A percentile compares a stretch with the other conserved stretches of the same genome.
Evolutionary conservation across 169 alveolate species (phyloP).

Genomic region (Miamiensis avidus): DNA sequence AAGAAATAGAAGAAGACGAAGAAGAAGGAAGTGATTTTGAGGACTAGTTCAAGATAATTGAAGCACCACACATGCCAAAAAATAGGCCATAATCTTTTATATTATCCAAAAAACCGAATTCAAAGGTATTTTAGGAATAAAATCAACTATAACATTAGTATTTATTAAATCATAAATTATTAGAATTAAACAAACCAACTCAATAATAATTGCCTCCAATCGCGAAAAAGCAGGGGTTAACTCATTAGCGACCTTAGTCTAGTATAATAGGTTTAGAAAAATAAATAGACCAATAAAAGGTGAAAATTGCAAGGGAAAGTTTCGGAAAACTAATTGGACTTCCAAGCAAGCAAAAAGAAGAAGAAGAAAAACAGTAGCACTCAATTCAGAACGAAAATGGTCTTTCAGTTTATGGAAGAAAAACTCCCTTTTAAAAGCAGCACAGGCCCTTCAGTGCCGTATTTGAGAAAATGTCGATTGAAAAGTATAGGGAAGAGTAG

Average conservation of each 20-base stretch:
- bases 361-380: not conserved
- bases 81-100: not conserved
- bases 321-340: not conserved
- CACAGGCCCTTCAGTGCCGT: not conserved
- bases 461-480: not conserved
- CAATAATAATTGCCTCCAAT: too few species aligned
- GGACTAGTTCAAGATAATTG: not conserved
- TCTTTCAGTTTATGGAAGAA: not conserved
- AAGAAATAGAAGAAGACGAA: not conserved
- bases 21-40: not conserved
- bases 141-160: too few species aligned
- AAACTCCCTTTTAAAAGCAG: not conserved
- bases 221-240: not conserved
- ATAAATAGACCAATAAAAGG: not conserved
- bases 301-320: not conserved
- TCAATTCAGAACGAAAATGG: not conserved
- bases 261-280: not conserved
- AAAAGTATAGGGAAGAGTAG: not conserved
- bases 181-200: not conserved
- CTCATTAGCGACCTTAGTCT: not conserved
- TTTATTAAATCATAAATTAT: too few species aligned
- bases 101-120: not conserved
- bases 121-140: not conserved
- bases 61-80: not conserved
- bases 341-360: not conserved